Evolutionary conservation across 306 rosid species (phyloP), one percentile per base, ranked within the genome.

Genomic region (Heteromeles arbutifolia): DNA sequence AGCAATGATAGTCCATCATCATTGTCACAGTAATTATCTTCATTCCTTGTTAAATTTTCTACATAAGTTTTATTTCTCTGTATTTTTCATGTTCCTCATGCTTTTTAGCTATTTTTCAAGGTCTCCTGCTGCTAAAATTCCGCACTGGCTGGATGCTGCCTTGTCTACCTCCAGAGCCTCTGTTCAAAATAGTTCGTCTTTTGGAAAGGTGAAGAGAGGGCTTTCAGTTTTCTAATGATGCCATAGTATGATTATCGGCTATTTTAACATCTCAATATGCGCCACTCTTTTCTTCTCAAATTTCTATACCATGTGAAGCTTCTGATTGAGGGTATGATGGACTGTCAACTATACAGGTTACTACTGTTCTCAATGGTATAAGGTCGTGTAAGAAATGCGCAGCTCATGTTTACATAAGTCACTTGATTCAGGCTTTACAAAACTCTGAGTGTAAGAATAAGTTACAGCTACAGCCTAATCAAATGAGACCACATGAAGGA

Each of bases 331-430:
- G 11, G 18, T 61, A 43, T 57, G 65, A 3, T 73, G 56, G 56
- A 77, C 28, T 28, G 26, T 69, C 68, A 67, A 74, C 39, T 34
- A 4, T 57, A 74, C 91, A 89, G 97, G 78, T 74, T 53, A 69
- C 82, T 0, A 70, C 76, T 74, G 73, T 64, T 67, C 59, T 29
- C 26, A 22, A 17, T 44, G 77, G 65, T 62, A 83, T 78, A 72
- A 82, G 48, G 52, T 56, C 78, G 12, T 81, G 84, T 85, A 92
- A 87, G 86, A 90, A 80, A 77, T 90, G 89, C 76, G 92, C 88
- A 43, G 73, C 85, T 69, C 97, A 92, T 82, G 89, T 88, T 62
- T 78, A 77, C 89, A 90, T 90, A 62, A 82, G 88, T 75, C 88
- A 59, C 66, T 52, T 88, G 29, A 93, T 93, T 68, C 82, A 59